Percentiles rank a stretch among this genome's conserved stretches.
Evolutionary conservation across 2,329 filamentous ascomycete species (phyloP).

Genomic region (Ophiostoma himal-ulmi): DNA sequence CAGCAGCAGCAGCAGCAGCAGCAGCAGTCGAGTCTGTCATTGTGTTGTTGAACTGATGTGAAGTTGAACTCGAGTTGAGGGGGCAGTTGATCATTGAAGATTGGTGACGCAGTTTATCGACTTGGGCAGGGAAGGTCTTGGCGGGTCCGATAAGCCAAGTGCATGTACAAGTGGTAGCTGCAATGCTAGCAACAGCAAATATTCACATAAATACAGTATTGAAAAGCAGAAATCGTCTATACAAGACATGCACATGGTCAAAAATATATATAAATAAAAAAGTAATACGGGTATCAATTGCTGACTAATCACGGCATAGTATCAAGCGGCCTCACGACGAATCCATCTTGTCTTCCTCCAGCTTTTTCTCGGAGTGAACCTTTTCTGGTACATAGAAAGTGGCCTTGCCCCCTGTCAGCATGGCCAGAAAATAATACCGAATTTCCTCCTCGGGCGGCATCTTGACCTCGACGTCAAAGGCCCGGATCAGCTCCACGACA

Average conservation of each 20-base stretch:
- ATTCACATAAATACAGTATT: no score
- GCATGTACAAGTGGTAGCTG: not conserved
- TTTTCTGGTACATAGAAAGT: constrained; percentile 32
- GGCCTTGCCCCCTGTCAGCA: constrained; percentile 44
- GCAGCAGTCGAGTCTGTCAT: not conserved
- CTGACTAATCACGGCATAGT: not conserved
- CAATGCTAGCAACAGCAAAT: no score
- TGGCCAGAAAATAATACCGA: constrained; percentile 47
- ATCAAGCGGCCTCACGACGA: not conserved
- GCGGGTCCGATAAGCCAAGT: not conserved
- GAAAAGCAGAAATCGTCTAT: no score
- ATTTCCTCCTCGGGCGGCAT: constrained; percentile 38
- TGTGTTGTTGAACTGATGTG: not conserved
- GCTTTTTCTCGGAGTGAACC: no score
- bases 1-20: not conserved
- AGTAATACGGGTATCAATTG: not conserved
- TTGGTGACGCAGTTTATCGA: not conserved
- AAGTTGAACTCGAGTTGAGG: not conserved
- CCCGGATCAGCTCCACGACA: constrained; percentile 37
- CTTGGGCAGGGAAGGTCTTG: not conserved
- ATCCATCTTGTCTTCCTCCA: no score
- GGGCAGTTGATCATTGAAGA: not conserved
- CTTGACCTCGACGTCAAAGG: constrained; percentile 41
- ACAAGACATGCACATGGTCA: not conserved
- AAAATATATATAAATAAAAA: not conserved